Evolutionary conservation across 1,139 yeast genomes (phyloP).

Genomic region (Zhuliangozyma blackwelliae): DNA sequence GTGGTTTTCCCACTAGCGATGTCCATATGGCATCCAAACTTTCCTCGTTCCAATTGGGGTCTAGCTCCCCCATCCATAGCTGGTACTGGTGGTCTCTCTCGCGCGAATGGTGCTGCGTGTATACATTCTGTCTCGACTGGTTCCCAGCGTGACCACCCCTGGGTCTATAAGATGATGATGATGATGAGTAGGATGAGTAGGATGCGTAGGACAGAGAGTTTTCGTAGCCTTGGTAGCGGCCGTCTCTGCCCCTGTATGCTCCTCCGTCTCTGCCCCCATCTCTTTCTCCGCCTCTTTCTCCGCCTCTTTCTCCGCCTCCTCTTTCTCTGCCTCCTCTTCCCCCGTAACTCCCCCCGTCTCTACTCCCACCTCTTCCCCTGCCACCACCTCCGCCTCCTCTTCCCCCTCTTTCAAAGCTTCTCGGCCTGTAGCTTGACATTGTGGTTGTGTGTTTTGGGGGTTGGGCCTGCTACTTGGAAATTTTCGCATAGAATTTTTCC

Average conservation of each 20-base stretch:
- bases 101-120: slow-evolving; percentile 10
- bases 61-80: slow-evolving; percentile 95
- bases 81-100: slow-evolving; percentile 18
- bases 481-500: slow-evolving; percentile 13
- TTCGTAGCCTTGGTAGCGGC: neutral
- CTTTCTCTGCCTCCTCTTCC: no score
- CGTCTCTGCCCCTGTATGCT: neutral
- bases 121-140: slow-evolving; percentile 11
- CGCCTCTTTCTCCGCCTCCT: no score
- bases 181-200: slow-evolving; percentile 1
- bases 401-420: slow-evolving; percentile 3
- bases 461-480: neutral
- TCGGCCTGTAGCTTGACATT: slow-evolving; percentile 7
- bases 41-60: slow-evolving; percentile 78
- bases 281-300: slow-evolving; percentile 2
- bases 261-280: neutral
- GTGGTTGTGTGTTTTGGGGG: neutral
- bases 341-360: no score
- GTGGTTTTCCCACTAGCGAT: slow-evolving; percentile 33
- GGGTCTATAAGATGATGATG: neutral
- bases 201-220: slow-evolving; percentile 2
- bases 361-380: slow-evolving; percentile 1
- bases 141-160: neutral
- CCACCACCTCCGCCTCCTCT: neutral
- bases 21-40: slow-evolving; percentile 66